Conservation (phyloP, 106 monocot genomes). For the Allium fistulosum region DNA sequence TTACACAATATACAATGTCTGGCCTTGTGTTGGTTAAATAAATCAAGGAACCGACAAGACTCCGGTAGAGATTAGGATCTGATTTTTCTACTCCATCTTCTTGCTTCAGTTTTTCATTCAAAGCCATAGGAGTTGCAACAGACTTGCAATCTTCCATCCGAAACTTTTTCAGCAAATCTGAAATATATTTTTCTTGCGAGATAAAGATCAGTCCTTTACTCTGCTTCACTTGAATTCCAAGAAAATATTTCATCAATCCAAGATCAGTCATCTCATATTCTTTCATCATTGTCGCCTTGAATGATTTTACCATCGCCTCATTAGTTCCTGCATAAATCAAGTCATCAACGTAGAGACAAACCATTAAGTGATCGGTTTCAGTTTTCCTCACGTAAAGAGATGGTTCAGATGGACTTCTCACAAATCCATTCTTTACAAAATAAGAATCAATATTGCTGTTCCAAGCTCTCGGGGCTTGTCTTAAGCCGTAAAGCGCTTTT, state of each 20-base stretch:
- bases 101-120: not conserved
- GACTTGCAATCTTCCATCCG: slow-evolving; percentile 1
- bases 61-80: not conserved
- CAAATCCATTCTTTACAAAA: not conserved
- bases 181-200: not conserved
- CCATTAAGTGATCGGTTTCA: not conserved
- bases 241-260: not conserved
- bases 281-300: not conserved
- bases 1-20: not conserved
- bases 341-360: slow-evolving; percentile 20
- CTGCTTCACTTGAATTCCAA: slow-evolving; percentile 5
- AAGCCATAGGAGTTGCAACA: not conserved
- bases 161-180: slow-evolving; percentile 1
- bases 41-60: not conserved
- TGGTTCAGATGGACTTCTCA: not conserved
- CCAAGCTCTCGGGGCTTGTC: not conserved
- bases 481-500: slow-evolving; percentile 2
- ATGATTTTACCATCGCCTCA: not conserved
- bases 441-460: slow-evolving; percentile 1
- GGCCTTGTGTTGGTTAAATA: slow-evolving; percentile 1
- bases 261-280: slow-evolving; percentile 4
- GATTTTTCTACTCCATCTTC: not conserved
- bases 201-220: not conserved
- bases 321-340: slow-evolving; percentile 4
- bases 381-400: not conserved